Evolutionary conservation across 495 filamentous ascomycete genomes (phyloP).

Genomic region (Penicillium subrubescens): DNA sequence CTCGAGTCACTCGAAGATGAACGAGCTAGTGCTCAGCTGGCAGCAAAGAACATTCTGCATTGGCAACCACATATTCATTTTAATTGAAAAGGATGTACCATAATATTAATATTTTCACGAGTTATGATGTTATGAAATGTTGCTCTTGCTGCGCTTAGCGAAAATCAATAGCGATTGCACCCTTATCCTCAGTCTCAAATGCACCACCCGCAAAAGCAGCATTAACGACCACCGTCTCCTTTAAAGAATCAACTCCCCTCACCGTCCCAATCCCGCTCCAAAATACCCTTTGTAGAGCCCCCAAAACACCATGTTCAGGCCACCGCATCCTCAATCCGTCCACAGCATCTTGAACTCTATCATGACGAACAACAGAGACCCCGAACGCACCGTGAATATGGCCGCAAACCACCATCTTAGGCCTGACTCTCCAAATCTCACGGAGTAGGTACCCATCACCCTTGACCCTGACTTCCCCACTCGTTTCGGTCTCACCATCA

Average conservation of each 20-base stretch:
- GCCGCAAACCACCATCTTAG: not conserved
- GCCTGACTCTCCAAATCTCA: not conserved
- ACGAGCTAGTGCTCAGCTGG: not conserved
- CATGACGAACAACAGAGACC: not conserved
- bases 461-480: not conserved
- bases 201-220: not conserved
- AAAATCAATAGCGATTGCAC: not conserved
- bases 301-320: not conserved
- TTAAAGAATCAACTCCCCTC: not conserved
- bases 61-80: not conserved
- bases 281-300: not conserved
- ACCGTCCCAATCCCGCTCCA: not conserved
- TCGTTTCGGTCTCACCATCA: not conserved
- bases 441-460: not conserved
- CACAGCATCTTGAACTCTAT: not conserved
- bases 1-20: not conserved
- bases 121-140: not conserved
- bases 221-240: not conserved
- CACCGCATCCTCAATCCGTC: not conserved
- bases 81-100: not conserved
- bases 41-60: not conserved
- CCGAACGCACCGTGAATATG: not conserved
- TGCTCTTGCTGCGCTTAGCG: not conserved
- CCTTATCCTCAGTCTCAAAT: not conserved
- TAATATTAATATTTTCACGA: not conserved